Base-by-base conservation (phyloP, 331 rosid genomes). In the Phaseolus coccineus region DNA sequence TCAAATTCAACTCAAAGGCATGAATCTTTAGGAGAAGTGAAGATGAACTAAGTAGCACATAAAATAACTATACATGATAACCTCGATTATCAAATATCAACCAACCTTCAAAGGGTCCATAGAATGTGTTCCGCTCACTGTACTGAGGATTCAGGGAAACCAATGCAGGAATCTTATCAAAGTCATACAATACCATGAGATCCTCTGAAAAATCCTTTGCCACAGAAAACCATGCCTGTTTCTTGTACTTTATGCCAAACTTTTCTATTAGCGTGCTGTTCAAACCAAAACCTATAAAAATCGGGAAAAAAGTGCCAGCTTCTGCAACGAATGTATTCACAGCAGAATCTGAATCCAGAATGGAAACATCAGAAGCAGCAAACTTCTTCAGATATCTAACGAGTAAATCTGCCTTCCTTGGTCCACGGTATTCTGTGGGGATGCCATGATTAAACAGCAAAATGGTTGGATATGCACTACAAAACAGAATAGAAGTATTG, bases 51-150 rank as follows among this genome's bases (percentile, higher is more conserved):
- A 66, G 22, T 53, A 30, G 51, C 33, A 63, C 40, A 79, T 59
- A 80, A 50, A 73, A 37, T 53, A 80, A 37, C 33, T 27, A 71
- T 13, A 85, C 56, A 37, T 74, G 65, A 64, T 77, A 58, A 64
- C 56, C 47, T 39, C 19, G 74, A 50, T 48, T 72, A 81, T 78
- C 46, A 15, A 31, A 48, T 59, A 65, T 50, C 77, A 68, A 81
- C 92, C 53, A 86, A 93, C 99, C 99, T 90, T 93, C 99, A 87
- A 90, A 95, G 44, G 98, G 98, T 51, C 98, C 98, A 59, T 96
- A 96, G 80, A 96, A 96, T 59, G 85, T 88, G 86, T 75, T 85
- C 70, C 83, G 86, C 82, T 96, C 98, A 72, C 87, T 78, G 88
- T 87, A 96, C 44, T 11, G 79, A 48, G 88, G 99, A 86, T 90